Percentiles rank a stretch among this genome's conserved stretches.
These are phyloP conservation scores for Schizonepeta tenuifolia DNA, from an alignment of 257 asterid genomes.

Conservation along the genomic window DNA sequence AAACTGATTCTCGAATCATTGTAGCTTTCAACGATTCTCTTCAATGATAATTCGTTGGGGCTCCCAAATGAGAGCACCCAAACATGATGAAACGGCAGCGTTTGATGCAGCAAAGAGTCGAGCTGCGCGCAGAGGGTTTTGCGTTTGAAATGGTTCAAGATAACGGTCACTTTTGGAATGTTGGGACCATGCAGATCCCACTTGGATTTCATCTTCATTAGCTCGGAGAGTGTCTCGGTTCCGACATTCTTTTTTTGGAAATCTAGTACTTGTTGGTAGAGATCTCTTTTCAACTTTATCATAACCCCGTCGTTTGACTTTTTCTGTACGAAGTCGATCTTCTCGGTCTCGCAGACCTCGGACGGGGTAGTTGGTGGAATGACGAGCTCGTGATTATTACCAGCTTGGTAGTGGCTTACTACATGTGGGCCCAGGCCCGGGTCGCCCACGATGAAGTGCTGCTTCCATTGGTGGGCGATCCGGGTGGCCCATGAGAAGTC, in stretches of 20 bases:
- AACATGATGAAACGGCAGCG: conserved; percentile 79
- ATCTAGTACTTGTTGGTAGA: conserved; percentile 59
- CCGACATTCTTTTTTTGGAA: conserved; percentile 57
- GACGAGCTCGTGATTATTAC: conserved; percentile 4
- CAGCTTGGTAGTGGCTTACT: conserved; percentile 48
- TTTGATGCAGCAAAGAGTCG: conserved; percentile 78
- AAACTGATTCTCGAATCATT: conserved; percentile 77
- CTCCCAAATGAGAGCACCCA: conserved; percentile 97
- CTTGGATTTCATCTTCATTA: conserved; percentile 73
- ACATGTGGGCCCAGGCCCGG: conserved; percentile 40
- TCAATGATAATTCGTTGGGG: conserved; percentile 65
- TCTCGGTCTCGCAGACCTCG: conserved; percentile 74
- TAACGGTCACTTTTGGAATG: conserved; percentile 68
- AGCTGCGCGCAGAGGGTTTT: conserved; percentile 84
- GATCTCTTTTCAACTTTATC: conserved; percentile 80
- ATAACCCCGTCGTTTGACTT: conserved; percentile 67
- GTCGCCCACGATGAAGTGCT: conserved; percentile 45
- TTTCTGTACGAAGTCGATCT: conserved; percentile 80
- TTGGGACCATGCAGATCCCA: conserved; percentile 57
- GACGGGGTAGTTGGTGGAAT: conserved; percentile 32
- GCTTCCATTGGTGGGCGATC: conserved; percentile 73
- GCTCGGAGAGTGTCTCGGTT: conserved; percentile 59
- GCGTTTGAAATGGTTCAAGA: conserved; percentile 87
- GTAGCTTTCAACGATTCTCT: conserved; percentile 67
- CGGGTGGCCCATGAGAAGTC: conserved; percentile 78